phyloP scores from a whole-genome alignment of 495 filamentous ascomycete genomes.

The Lophiotrema nucula region DNA sequence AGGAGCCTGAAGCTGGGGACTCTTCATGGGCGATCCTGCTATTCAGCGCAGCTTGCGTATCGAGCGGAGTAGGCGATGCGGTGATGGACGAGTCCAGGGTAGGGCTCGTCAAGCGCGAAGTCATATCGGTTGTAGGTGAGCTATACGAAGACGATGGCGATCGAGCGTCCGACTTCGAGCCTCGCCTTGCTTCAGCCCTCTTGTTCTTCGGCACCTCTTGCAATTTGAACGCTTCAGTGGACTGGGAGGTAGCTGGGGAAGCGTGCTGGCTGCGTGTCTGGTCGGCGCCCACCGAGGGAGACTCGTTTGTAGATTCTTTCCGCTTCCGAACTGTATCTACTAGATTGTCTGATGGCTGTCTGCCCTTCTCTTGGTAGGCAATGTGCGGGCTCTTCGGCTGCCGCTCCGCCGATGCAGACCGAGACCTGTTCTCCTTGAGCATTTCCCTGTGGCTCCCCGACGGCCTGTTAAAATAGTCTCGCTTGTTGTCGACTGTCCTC shows the following conservation, averaged over 20 bases:
- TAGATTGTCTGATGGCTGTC: constrained; percentile 51
- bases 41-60: not conserved
- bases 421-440: constrained; percentile 46
- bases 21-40: constrained; percentile 10
- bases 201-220: constrained; percentile 72
- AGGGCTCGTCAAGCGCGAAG: constrained; percentile 25
- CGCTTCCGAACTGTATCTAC: constrained; percentile 46
- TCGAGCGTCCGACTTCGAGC: constrained; percentile 50
- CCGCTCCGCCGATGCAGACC: constrained; percentile 54
- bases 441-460: constrained; percentile 34
- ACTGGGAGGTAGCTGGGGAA: constrained; percentile 33
- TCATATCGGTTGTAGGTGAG: constrained; percentile 20
- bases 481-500: constrained; percentile 18
- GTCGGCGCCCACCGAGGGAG: constrained; percentile 46
- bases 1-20: constrained; percentile 29
- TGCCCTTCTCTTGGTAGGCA: constrained; percentile 82
- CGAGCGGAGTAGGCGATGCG: constrained; percentile 19
- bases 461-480: constrained; percentile 40
- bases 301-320: constrained; percentile 43
- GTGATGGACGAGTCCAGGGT: constrained; percentile 7
- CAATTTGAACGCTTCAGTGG: constrained; percentile 58
- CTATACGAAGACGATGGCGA: constrained; percentile 20
- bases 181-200: constrained; percentile 61
- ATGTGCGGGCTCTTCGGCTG: constrained; percentile 75
- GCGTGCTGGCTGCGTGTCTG: constrained; percentile 36